Evolutionary conservation across 495 filamentous ascomycete species (phyloP).

Genomic region (Talaromyces thailandensis): DNA sequence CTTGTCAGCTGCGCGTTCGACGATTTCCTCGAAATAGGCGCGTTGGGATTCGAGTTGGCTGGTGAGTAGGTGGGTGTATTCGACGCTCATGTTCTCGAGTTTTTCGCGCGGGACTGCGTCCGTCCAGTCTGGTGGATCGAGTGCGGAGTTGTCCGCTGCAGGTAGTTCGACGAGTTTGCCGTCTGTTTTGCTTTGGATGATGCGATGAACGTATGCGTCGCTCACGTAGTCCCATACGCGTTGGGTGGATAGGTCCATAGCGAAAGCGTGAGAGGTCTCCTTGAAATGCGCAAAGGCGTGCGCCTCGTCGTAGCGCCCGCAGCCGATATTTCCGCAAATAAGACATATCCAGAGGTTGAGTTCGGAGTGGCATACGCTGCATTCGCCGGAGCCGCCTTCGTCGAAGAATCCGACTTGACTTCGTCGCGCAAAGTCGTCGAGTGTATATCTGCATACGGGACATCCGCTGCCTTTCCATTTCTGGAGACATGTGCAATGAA

Average conservation of each 20-base stretch:
- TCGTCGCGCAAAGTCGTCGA: slow-evolving; percentile 39
- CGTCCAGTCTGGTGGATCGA: slow-evolving; percentile 34
- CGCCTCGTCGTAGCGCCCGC: slow-evolving; percentile 85
- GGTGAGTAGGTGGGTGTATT: slow-evolving; percentile 90
- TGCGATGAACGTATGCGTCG: slow-evolving; percentile 90
- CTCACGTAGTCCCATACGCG: slow-evolving; percentile 96
- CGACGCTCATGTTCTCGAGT: slow-evolving; percentile 81
- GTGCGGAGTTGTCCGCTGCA: slow-evolving; percentile 32
- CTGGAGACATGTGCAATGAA: slow-evolving; percentile 92
- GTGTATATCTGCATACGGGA: slow-evolving; percentile 88
- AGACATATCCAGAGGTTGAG: slow-evolving; percentile 89
- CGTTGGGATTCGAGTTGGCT: slow-evolving; percentile 87
- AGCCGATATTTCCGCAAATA: slow-evolving; percentile 89
- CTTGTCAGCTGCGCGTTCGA: slow-evolving; percentile 87
- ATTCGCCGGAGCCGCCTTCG: slow-evolving; percentile 42
- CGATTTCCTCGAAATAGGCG: slow-evolving; percentile 87
- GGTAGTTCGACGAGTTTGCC: slow-evolving; percentile 82
- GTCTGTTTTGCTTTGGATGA: slow-evolving; percentile 86
- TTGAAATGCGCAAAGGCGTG: slow-evolving; percentile 95
- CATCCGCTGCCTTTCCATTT: slow-evolving; percentile 94
- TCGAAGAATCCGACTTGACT: slow-evolving; percentile 19
- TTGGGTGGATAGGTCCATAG: slow-evolving; percentile 85
- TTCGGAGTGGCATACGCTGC: slow-evolving; percentile 64
- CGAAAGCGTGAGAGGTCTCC: slow-evolving; percentile 78
- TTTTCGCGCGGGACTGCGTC: slow-evolving; percentile 86